Conservation (phyloP, 1,139 yeast species). For the Yamadazyma blattariae region DNA sequence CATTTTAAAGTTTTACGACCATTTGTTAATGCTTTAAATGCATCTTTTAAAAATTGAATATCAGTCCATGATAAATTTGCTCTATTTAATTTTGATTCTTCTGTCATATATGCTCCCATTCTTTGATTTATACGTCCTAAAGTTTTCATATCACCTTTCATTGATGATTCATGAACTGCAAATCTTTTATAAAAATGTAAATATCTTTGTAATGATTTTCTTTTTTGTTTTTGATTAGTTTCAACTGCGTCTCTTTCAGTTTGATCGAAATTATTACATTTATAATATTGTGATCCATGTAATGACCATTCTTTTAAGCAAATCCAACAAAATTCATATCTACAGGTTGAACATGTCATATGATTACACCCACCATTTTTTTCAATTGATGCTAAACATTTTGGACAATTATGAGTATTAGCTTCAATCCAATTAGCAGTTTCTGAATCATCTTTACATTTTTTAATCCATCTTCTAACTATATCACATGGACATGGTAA, state of each 20-base stretch:
- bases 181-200: conserved; percentile 76
- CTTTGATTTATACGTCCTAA: conserved; percentile 60
- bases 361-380: conserved; percentile 97
- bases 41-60: conserved; percentile 76
- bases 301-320: conserved; percentile 74
- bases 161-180: conserved; percentile 74
- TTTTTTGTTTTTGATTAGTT: conserved; percentile 30
- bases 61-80: conserved; percentile 78
- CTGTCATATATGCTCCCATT: conserved; percentile 58
- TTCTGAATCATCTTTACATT: conserved; percentile 85
- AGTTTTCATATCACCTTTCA: conserved; percentile 67
- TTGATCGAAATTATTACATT: conserved; percentile 61
- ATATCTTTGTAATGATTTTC: conserved; percentile 58
- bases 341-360: conserved; percentile 83
- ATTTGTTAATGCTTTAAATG: conserved; percentile 59
- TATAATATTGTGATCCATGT: conserved; percentile 67
- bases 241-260: conserved; percentile 31
- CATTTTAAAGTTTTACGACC: conserved; percentile 83
- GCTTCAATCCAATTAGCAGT: conserved; percentile 88
- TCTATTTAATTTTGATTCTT: conserved; percentile 19
- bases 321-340: conserved; percentile 88
- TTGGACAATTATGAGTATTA: conserved; percentile 82
- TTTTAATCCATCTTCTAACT: conserved; percentile 70
- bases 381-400: conserved; percentile 61
- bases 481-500: conserved; percentile 78